Evolutionary conservation across 306 rosid genomes (phyloP).

Genomic region (Amphicarpaea edgeworthii): DNA sequence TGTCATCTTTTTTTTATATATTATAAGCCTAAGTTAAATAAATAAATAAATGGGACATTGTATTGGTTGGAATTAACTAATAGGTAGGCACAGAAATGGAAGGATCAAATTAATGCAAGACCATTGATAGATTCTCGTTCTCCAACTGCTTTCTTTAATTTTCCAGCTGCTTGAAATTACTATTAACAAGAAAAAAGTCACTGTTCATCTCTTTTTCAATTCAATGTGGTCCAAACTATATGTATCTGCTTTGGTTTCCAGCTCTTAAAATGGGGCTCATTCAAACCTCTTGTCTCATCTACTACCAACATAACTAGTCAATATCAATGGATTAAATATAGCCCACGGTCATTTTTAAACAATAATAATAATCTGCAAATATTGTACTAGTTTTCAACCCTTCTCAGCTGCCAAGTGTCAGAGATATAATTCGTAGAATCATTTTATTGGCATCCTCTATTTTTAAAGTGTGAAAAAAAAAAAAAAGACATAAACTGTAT

Average conservation of each 20-base stretch:
- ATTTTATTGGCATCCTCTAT: not conserved
- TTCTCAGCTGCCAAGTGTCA: not conserved
- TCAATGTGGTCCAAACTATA: slow-evolving; percentile 48
- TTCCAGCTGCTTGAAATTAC: not conserved
- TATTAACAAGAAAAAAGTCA: slow-evolving; percentile 15
- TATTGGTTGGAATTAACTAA: slow-evolving; percentile 20
- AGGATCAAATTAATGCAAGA: slow-evolving; percentile 41
- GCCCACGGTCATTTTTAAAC: not conserved
- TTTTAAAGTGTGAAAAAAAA: not conserved
- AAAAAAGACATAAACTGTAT: too few species aligned
- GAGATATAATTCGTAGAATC: not conserved
- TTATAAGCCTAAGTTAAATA: too few species aligned
- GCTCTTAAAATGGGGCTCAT: slow-evolving; percentile 20
- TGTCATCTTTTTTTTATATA: too few species aligned
- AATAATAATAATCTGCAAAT: too few species aligned
- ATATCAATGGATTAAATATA: not conserved
- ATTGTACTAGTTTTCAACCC: not conserved
- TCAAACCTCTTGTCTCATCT: slow-evolving; percentile 43
- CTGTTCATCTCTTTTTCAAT: slow-evolving; percentile 27
- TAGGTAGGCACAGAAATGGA: slow-evolving; percentile 10
- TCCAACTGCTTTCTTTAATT: slow-evolving; percentile 41
- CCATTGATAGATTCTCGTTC: slow-evolving; percentile 31
- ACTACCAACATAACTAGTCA: slow-evolving; percentile 41
- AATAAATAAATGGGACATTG: slow-evolving; percentile 20
- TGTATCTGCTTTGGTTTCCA: slow-evolving; percentile 28